Evolutionary conservation across 495 filamentous ascomycete species (phyloP).

Genomic region (Lineolata rhizophorae): DNA sequence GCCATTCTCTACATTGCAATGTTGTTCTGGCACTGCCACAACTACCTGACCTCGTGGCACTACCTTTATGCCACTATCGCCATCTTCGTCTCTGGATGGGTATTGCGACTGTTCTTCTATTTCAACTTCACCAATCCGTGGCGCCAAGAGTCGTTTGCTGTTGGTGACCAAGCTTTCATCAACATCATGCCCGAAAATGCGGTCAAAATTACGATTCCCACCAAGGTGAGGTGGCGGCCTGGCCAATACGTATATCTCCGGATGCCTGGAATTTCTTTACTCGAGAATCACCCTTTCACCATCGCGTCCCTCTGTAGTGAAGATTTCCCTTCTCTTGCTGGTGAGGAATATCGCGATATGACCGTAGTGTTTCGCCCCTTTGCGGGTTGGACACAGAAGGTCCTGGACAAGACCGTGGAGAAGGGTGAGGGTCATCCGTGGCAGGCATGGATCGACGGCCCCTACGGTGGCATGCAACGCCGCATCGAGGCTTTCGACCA

Average conservation of each 20-base stretch:
- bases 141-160: slow-evolving; percentile 43
- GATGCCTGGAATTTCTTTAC: slow-evolving; percentile 72
- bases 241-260: slow-evolving; percentile 90
- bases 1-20: slow-evolving; percentile 62
- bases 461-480: slow-evolving; percentile 84
- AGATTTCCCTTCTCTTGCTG: slow-evolving; percentile 76
- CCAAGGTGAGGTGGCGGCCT: slow-evolving; percentile 77
- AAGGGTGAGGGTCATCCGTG: slow-evolving; percentile 70
- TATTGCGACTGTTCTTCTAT: slow-evolving; percentile 28
- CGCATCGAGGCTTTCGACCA: slow-evolving; percentile 86
- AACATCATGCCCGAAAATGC: slow-evolving; percentile 78
- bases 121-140: slow-evolving; percentile 77
- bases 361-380: slow-evolving; percentile 81
- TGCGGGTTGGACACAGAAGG: slow-evolving; percentile 65
- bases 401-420: slow-evolving; percentile 53
- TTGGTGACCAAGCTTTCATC: slow-evolving; percentile 73
- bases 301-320: slow-evolving; percentile 73
- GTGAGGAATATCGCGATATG: slow-evolving; percentile 69
- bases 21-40: slow-evolving; percentile 91
- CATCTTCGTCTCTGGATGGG: slow-evolving; percentile 45
- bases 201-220: slow-evolving; percentile 82
- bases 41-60: slow-evolving; percentile 77
- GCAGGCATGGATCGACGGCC: slow-evolving; percentile 77
- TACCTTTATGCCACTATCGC: slow-evolving; percentile 68
- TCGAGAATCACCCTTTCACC: slow-evolving; percentile 92